phyloP scores from a whole-genome alignment of 2,329 filamentous ascomycete species.

The Colletotrichum spinosum region DNA sequence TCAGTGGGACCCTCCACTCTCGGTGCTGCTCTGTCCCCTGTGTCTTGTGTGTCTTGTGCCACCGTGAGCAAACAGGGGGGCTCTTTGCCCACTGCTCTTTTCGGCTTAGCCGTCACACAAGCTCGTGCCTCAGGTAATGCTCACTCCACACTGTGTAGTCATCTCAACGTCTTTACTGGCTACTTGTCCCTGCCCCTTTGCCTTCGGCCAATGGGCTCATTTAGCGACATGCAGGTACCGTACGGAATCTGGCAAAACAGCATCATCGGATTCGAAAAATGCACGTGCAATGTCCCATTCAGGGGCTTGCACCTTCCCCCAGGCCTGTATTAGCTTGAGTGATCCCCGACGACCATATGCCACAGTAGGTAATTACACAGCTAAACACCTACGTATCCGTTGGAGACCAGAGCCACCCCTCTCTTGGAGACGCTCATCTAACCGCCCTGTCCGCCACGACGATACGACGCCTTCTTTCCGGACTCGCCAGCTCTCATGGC shows the following conservation, averaged over 20 bases:
- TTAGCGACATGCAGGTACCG: constrained; percentile 29
- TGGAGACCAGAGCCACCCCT: no score
- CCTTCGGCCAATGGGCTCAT: constrained; percentile 23
- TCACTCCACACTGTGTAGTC: no score
- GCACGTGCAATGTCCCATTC: constrained; percentile 32
- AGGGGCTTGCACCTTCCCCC: constrained; percentile 2
- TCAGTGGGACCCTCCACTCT: constrained; percentile 7
- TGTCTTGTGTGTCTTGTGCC: no score
- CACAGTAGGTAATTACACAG: no score
- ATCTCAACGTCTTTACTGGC: no score
- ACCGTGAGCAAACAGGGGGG: background rate
- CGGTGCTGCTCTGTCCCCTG: background rate
- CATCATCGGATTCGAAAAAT: constrained; percentile 17
- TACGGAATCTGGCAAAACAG: background rate
- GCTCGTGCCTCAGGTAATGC: background rate
- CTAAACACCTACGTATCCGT: no score
- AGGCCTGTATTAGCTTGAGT: no score
- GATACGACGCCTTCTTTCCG: no score
- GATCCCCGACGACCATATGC: background rate
- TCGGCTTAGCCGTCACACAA: background rate
- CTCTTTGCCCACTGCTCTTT: constrained; percentile 1
- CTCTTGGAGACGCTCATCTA: no score
- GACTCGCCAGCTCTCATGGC: no score
- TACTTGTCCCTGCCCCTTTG: constrained; percentile 1
- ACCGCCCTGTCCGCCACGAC: no score